A percentile compares a stretch with the other conserved stretches of the same genome.
phyloP scores from a whole-genome alignment of 139 green algal species.

The Micractinium sp. region DNA sequence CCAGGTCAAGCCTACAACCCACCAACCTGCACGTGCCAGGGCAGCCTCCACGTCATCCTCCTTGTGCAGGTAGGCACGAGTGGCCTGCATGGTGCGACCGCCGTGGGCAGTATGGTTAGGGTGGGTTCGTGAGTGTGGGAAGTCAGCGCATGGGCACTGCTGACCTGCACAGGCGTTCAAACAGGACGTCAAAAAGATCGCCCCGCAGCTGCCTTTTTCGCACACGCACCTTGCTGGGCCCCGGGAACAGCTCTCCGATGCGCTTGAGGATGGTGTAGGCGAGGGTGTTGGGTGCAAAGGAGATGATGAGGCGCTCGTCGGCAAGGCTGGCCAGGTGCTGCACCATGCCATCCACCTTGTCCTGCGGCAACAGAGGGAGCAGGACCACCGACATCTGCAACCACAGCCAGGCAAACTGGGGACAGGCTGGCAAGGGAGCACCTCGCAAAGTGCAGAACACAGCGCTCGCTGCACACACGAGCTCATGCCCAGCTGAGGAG shows the following conservation, averaged over 20 bases:
- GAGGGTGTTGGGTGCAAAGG: conserved; percentile 94
- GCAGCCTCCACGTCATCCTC: conserved; percentile 95
- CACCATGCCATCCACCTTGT: conserved; percentile 95
- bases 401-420: too few species aligned
- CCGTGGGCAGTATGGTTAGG: too few species aligned
- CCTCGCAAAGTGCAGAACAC: too few species aligned
- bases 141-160: too few species aligned
- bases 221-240: conserved; percentile 62
- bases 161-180: too few species aligned
- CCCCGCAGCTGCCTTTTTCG: background rate
- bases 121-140: too few species aligned
- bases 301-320: conserved; percentile 91
- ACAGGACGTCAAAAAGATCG: too few species aligned
- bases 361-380: conserved; percentile 55
- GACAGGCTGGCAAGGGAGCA: too few species aligned
- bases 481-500: background rate
- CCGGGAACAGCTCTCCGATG: conserved; percentile 98
- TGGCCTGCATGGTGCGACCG: conserved; percentile 71
- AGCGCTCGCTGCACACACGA: background rate
- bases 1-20: too few species aligned
- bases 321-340: conserved; percentile 87
- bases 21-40: conserved; percentile 55
- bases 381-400: too few species aligned
- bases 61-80: conserved; percentile 95
- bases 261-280: conserved; percentile 87